Base-by-base conservation (phyloP, 2,329 filamentous ascomycete species). In the Fusarium graminum region DNA sequence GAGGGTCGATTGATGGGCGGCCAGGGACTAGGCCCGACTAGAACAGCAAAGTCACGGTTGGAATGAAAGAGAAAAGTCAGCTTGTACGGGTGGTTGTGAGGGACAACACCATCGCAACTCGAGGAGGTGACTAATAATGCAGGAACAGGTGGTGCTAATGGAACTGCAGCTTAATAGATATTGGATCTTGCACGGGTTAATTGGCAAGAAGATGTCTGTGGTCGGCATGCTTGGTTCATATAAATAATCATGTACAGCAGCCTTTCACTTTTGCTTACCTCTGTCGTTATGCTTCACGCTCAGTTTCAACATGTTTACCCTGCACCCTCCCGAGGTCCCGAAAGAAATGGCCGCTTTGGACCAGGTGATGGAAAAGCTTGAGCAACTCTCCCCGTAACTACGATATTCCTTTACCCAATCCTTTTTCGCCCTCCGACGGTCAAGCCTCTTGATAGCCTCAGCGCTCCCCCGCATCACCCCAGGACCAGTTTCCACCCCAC, bases 381-480 rank as follows among this genome's bases (percentile, higher is more conserved):
- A 22, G 22, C 22, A 22, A 22, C 22, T 22, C 22, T 22, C 4
- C 22, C 6, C 22, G 4, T 22, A 22, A 22, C 22, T 22, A 22
- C 22, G 22, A 6, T 22, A 22, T 6, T 22, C 22, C 22, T 22
- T 22, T 22, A 22, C 22, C 22, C 6, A 22, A 22, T 22, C 22
- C 22, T 22, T 22, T 22, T 22, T 22, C 22, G 6, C 22, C 22
- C 22, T 22, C 22, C 22, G 22, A 22, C 22, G 22, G 22, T 22
- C 22, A 22, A 22, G 22, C 4, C 22, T 22, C 6, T 22, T 22
- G 22, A 22, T 22, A 22, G 22, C 22, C 22, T 6, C 34, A n/a
- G 34, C 34, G 34, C 59, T 71, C 59, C 69, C 69, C 69, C 69
- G 69, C 69, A 72, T 59, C 34, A 14, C 30, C 29, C 29, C 64